Evolutionary conservation across 225 moss, liverwort and hornwort genomes (phyloP), one percentile per base, ranked within the genome.

Genomic region (Physcomitrium patens): DNA sequence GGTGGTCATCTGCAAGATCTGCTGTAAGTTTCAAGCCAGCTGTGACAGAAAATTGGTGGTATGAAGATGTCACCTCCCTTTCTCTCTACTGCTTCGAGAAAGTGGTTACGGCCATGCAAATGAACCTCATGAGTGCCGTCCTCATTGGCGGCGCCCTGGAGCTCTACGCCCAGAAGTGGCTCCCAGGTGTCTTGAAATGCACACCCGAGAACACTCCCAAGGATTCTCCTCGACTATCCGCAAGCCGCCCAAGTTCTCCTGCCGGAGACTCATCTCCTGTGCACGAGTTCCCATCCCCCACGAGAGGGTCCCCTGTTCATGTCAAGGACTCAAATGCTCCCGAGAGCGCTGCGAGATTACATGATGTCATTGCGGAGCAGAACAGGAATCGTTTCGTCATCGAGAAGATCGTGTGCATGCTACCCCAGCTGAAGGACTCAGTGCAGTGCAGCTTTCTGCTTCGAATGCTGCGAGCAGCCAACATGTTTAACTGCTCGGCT

Each of bases 41-140:
- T 59, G 19, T 83, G 23, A 79, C 79, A 9, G 79, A 77, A 44
- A 86, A 86, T 43, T 94, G 96, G 96, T 97, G 96, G 94, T 73
- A 87, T 46, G 91, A 91, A 24, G 94, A 97, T 27, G 80, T 94
- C 18, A 78, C 84, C 4, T 72, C 73, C 0, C 85, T 89, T 24
- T 81, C 80, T 14, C 77, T 91, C 17, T 69, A 77, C 16, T 89
- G 85, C 77, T 96, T 94, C 67, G 79, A 83, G 37, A 84, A 82
- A 50, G 89, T 96, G 46, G 84, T 92, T 54, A 42, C 59, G 15
- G 92, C 94, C 14, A 79, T 96, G 83, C 82, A 71, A 47, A 76
- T 74, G 13, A 91, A 84, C 50, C 84, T 83, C 42, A 91, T 96
- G 92, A 76, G 82, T 18, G 78, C 86, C 2, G 78, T 73, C 18